Evolutionary conservation across 2,329 filamentous ascomycete species (phyloP).

Genomic region (Cladosporium sp.): DNA sequence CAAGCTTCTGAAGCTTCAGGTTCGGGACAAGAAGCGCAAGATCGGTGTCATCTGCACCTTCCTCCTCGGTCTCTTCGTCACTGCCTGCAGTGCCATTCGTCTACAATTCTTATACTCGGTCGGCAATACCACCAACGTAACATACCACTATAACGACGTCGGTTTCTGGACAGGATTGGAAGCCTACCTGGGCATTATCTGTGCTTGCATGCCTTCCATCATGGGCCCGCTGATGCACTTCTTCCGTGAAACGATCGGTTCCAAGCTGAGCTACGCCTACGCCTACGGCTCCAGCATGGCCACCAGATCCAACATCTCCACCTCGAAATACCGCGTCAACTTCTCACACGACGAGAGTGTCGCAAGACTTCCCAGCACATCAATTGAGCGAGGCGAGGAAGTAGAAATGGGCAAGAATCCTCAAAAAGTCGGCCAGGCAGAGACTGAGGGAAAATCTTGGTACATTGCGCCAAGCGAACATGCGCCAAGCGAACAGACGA

Average conservation of each 20-base stretch:
- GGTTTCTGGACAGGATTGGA: conserved; percentile 22
- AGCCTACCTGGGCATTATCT: conserved; percentile 19
- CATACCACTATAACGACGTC: conserved; percentile 21
- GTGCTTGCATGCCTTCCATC: conserved; percentile 23
- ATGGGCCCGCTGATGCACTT: background rate
- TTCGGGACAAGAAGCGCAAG: background rate
- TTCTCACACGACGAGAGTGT: background rate
- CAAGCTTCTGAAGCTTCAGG: background rate
- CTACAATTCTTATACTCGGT: conserved; percentile 14
- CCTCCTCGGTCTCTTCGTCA: conserved; percentile 19
- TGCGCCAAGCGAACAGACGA: background rate
- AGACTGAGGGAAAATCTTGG: background rate
- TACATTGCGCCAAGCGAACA: background rate
- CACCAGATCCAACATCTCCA: background rate
- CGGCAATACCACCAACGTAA: conserved; percentile 17
- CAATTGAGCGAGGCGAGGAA: background rate
- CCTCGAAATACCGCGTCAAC: background rate
- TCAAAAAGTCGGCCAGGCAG: background rate
- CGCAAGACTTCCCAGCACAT: background rate
- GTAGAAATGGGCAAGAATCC: background rate
- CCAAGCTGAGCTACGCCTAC: background rate
- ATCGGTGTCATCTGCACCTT: background rate
- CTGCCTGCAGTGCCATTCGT: conserved; percentile 17
- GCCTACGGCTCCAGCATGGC: background rate
- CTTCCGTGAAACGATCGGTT: background rate